Percentiles rank a stretch among this genome's conserved stretches.
phyloP scores from a whole-genome alignment of 768 basidiomycete genomes.

The Trametes maxima region DNA sequence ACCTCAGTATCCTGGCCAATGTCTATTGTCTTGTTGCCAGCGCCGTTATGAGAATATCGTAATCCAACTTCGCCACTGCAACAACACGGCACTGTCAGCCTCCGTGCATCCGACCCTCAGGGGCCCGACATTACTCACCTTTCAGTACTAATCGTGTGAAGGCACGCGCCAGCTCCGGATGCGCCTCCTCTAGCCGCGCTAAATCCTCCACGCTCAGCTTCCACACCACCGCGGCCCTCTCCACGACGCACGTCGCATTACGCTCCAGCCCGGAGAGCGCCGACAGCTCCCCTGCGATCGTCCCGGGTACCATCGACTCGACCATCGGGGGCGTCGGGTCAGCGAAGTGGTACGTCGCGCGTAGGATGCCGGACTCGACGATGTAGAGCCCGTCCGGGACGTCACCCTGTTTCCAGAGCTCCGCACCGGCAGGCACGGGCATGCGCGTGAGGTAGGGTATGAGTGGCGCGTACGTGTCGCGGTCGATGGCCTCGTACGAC shows the following conservation, averaged over 20 bases:
- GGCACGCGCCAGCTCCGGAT: slow-evolving; percentile 62
- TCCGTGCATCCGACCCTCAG: slow-evolving; percentile 19
- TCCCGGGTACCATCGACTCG: slow-evolving; percentile 94
- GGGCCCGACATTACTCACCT: slow-evolving; percentile 44
- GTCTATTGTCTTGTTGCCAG: slow-evolving; percentile 44
- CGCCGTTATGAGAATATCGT: slow-evolving; percentile 61
- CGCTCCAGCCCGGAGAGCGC: slow-evolving; percentile 77
- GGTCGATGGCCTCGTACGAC: slow-evolving; percentile 62
- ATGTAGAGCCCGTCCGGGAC: slow-evolving; percentile 83
- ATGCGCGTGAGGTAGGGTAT: slow-evolving; percentile 71
- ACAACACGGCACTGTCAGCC: not conserved
- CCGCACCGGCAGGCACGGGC: slow-evolving; percentile 53
- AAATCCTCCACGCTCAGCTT: slow-evolving; percentile 64
- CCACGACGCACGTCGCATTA: slow-evolving; percentile 86
- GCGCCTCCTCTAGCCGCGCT: slow-evolving; percentile 63
- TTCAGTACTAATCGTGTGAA: slow-evolving; percentile 75
- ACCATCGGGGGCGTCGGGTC: slow-evolving; percentile 67
- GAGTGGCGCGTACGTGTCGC: slow-evolving; percentile 62
- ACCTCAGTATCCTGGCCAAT: not conserved
- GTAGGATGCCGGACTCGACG: slow-evolving; percentile 83
- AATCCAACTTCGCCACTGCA: slow-evolving; percentile 65
- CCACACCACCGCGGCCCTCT: slow-evolving; percentile 81
- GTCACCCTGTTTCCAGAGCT: slow-evolving; percentile 82
- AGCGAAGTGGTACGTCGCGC: slow-evolving; percentile 79
- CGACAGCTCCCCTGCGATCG: slow-evolving; percentile 88